Conservation (phyloP, 352 stramenopile genomes). For the Globisporangium perplexum region DNA sequence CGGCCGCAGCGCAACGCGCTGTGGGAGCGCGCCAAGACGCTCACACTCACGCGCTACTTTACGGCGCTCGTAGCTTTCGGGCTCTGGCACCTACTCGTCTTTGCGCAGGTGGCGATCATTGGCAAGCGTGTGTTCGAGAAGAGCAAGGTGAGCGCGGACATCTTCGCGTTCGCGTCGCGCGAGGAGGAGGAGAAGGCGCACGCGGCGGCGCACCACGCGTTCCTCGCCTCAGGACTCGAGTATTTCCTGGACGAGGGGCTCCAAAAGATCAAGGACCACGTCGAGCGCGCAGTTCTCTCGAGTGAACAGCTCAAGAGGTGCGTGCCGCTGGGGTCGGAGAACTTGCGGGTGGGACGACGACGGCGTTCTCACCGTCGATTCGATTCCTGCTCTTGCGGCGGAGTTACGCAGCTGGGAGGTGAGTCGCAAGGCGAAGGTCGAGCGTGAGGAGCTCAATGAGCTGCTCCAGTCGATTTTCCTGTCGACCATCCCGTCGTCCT, state of each 20-base stretch:
- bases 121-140: conserved; percentile 75
- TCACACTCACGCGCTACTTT: conserved; percentile 69
- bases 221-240: conserved; percentile 70
- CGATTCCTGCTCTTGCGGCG: neutral
- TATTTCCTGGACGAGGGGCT: conserved; percentile 75
- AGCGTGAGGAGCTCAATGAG: conserved; percentile 67
- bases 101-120: conserved; percentile 71
- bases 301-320: conserved; percentile 53
- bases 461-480: conserved; percentile 66
- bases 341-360: neutral
- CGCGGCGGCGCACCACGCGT: conserved; percentile 52
- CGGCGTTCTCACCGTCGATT: neutral
- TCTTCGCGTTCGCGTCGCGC: conserved; percentile 16
- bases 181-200: conserved; percentile 26
- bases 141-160: conserved; percentile 17
- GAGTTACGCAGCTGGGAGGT: conserved; percentile 42
- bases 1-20: conserved; percentile 51
- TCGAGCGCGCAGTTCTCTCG: conserved; percentile 42
- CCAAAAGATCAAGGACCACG: conserved; percentile 48
- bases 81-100: conserved; percentile 77
- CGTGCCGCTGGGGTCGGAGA: neutral
- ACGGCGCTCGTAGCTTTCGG: conserved; percentile 68
- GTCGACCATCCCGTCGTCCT: conserved; percentile 35
- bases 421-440: conserved; percentile 58
- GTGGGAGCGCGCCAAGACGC: conserved; percentile 69